Percentiles rank a stretch among this genome's conserved stretches.
Evolutionary conservation across 164 flowering plant species (phyloP).

Genomic region (Euptelea pleiosperma): DNA sequence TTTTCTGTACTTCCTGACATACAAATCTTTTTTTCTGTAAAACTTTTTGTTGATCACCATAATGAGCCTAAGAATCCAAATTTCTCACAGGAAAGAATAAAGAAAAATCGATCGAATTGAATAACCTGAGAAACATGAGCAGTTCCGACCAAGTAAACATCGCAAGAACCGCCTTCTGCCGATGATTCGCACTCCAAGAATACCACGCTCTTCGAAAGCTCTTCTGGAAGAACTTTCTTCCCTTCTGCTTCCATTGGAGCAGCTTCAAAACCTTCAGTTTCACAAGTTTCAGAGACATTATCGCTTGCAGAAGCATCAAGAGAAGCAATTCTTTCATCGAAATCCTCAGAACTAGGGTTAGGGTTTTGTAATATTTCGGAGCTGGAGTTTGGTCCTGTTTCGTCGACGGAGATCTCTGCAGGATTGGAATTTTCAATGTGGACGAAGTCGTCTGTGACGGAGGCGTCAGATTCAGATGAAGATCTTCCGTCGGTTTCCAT

Average conservation of each 20-base stretch:
- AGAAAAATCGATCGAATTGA: not conserved
- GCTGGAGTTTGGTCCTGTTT: slow-evolving; percentile 1
- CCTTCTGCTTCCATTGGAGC: slow-evolving; percentile 14
- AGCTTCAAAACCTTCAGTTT: slow-evolving; percentile 16
- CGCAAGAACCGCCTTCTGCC: slow-evolving; percentile 63
- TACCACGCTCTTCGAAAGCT: slow-evolving; percentile 48
- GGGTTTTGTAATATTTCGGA: slow-evolving; percentile 13
- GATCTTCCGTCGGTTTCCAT: slow-evolving; percentile 25
- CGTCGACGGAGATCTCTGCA: not conserved
- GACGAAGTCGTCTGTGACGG: slow-evolving; percentile 32
- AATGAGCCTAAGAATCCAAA: too few relatives aligned
- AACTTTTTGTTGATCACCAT: too few relatives aligned
- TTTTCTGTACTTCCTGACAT: not conserved
- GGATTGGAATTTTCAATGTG: slow-evolving; percentile 20
- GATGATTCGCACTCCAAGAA: slow-evolving; percentile 62
- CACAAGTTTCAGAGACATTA: slow-evolving; percentile 10
- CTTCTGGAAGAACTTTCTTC: slow-evolving; percentile 45
- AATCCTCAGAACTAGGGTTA: slow-evolving; percentile 9
- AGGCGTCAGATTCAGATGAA: slow-evolving; percentile 19
- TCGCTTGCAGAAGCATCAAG: slow-evolving; percentile 16
- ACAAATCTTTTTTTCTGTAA: too few relatives aligned
- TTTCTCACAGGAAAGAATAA: not conserved
- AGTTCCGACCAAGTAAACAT: slow-evolving; percentile 80
- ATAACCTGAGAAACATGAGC: slow-evolving; percentile 88
- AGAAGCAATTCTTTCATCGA: not conserved